These are phyloP conservation scores for Solanum bulbocastanum DNA, from an alignment of 257 asterid genomes.

Conservation along the genomic window DNA sequence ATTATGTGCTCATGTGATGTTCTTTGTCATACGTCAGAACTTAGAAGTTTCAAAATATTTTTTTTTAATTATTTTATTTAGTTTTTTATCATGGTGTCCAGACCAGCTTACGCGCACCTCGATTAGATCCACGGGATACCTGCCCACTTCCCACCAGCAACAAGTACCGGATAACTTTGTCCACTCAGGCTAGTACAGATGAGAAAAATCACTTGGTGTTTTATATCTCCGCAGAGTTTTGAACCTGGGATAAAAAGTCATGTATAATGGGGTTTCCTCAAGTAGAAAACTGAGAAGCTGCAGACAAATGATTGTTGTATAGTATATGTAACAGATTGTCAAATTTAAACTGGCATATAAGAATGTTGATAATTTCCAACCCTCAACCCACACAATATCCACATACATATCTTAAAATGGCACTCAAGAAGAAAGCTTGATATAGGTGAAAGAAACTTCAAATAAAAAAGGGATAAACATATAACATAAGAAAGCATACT, in stretches of 20 bases:
- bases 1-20: no score
- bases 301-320: neutral
- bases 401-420: neutral
- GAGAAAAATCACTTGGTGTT: neutral
- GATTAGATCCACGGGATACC: no score
- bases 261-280: neutral
- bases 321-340: neutral
- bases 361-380: neutral
- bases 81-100: no score
- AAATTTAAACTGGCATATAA: neutral
- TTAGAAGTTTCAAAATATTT: no score
- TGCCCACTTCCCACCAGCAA: no score
- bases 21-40: no score
- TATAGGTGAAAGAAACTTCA: neutral
- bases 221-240: neutral
- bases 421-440: neutral
- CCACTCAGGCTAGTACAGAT: no score
- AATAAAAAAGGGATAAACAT: neutral
- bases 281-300: neutral
- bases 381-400: neutral
- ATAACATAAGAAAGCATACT: constrained; percentile 1
- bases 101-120: no score
- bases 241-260: neutral
- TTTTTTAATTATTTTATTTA: no score
- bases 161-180: no score